phyloP scores from a whole-genome alignment of 2,329 filamentous ascomycete species.

The Nectriaceae sp. region DNA sequence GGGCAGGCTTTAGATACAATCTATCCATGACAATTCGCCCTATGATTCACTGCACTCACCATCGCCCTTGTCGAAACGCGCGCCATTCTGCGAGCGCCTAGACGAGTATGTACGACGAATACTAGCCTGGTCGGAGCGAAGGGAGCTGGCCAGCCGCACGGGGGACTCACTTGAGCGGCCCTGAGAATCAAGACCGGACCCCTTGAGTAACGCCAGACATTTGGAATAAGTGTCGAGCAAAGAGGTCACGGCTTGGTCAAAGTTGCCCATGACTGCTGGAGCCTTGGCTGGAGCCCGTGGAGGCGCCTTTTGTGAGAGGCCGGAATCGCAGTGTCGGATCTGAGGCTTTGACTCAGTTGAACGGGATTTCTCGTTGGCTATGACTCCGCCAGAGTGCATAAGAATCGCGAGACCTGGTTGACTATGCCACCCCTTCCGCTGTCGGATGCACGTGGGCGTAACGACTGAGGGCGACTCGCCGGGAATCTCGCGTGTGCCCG shows the following conservation, averaged over 20 bases:
- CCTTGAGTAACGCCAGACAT: constrained; percentile 45
- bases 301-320: no score
- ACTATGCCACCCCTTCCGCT: not conserved
- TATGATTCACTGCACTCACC: constrained; percentile 35
- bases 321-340: not conserved
- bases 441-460: constrained; percentile 21
- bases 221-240: constrained; percentile 51
- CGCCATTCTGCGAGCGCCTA: constrained; percentile 42
- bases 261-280: constrained; percentile 34
- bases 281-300: not conserved
- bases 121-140: constrained; percentile 42
- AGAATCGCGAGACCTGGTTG: constrained; percentile 15
- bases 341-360: not conserved
- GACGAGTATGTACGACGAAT: constrained; percentile 46
- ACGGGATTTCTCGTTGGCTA: not conserved
- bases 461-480: not conserved
- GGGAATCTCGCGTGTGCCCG: constrained; percentile 3
- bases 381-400: constrained; percentile 16
- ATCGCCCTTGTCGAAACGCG: constrained; percentile 48
- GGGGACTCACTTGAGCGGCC: constrained; percentile 21
- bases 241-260: constrained; percentile 45
- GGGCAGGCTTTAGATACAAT: constrained; percentile 14
- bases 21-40: constrained; percentile 1
- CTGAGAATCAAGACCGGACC: constrained; percentile 32
- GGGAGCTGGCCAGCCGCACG: constrained; percentile 34